Base-by-base conservation (phyloP, 2,329 filamentous ascomycete genomes). In the Diaporthe sp. region DNA sequence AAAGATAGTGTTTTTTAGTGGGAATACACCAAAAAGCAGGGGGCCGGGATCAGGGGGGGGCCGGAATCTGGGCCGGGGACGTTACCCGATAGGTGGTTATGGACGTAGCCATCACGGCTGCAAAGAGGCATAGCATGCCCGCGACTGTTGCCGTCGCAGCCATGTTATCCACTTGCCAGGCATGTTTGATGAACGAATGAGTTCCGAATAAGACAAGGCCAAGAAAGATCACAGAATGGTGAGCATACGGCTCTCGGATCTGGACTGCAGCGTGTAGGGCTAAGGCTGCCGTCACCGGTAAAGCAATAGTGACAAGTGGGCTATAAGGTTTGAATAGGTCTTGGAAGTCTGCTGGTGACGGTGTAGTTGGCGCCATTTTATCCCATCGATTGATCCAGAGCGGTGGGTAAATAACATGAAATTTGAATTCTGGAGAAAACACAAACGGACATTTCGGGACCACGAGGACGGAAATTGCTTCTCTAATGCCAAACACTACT, bases 201-300 rank as follows among this genome's bases (percentile, higher is more conserved):
- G 61, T 67, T 67, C 61, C 61, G 42, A 67, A 34, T 34, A 67
- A 49, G 25, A 67, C 28, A 13, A 67, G 42, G 7, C 61, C 61
- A 15, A 67, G 42, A 28, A 67, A 67, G 17, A 67, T 49, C 42
- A 67, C 42, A 34, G 61, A 49, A 15, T 67, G 61, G 61, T 67
- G 61, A 17, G 61, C 61, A 6, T 49, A 67, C 13, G 61, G 61
- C 20, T 67, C 61, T 49, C 61, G 49, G 17, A 67, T 67, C 20
- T 67, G 61, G 20, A 67, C 28, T 22, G 61, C 61, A 6, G 61
- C 61, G 22, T 67, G 61, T 22, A 67, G 12, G 42, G 61, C 61
- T 20, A 67, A 34, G 10, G 61, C 61, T 67, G 61, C 61, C 28
- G 61, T 67, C 42, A 49, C 61, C 5, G 61, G 61, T 34, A 67